These are phyloP conservation scores for Saprolegnia diclina DNA, from an alignment of 352 stramenopile genomes.

Conservation along the genomic window DNA sequence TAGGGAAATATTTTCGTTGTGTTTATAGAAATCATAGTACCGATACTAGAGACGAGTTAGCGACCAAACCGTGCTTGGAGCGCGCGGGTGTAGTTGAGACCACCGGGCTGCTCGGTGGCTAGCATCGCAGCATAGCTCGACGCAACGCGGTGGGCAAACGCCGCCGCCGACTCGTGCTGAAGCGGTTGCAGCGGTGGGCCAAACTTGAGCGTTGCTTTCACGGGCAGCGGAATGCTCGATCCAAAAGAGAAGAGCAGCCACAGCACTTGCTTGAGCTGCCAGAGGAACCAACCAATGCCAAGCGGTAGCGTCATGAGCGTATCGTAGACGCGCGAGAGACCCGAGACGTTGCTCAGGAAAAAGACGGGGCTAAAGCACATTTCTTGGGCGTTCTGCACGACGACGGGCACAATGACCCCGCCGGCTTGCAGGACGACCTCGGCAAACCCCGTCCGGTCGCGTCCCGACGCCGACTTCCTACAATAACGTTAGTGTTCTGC, in stretches of 20 bases:
- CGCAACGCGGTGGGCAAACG: not conserved
- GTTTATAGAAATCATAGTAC: too few species aligned
- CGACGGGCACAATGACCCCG: not conserved
- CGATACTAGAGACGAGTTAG: too few species aligned
- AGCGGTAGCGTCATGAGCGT: not conserved
- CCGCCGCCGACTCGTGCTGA: not conserved
- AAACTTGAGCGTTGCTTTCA: not conserved
- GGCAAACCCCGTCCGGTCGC: not conserved
- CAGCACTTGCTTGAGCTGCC: not conserved
- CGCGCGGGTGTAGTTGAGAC: not conserved
- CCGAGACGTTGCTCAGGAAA: not conserved
- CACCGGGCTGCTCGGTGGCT: not conserved
- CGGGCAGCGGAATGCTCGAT: constrained; percentile 1
- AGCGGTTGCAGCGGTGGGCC: not conserved
- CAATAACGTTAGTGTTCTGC: not conserved
- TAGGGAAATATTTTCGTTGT: too few species aligned
- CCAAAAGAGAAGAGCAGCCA: not conserved
- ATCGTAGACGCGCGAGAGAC: not conserved
- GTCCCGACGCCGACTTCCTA: constrained; percentile 4
- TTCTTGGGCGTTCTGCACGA: not conserved
- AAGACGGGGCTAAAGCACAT: not conserved
- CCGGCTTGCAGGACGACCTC: not conserved
- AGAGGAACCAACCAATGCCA: not conserved
- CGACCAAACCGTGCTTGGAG: not conserved
- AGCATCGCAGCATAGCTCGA: not conserved